phyloP scores from a whole-genome alignment of 352 stramenopile species.

The Globisporangium barbulae region DNA sequence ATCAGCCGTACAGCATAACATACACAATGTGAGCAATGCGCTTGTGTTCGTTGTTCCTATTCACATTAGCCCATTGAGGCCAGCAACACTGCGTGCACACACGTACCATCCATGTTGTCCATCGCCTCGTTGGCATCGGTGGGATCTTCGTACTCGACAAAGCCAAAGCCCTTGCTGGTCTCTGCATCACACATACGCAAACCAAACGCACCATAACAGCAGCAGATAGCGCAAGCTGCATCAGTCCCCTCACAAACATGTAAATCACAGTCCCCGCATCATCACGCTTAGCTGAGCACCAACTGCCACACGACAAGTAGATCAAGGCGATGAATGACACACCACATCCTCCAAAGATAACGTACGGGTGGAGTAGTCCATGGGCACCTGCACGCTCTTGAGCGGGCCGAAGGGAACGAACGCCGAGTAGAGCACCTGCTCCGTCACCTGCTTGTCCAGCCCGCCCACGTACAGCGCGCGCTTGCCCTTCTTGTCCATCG shows the following conservation, averaged over 20 bases:
- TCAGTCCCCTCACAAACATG: not conserved
- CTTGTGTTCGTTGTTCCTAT: too few relatives aligned
- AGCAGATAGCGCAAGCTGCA: not conserved
- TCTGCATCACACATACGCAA: constrained; percentile 27
- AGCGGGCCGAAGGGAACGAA: constrained; percentile 84
- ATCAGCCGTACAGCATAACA: too few relatives aligned
- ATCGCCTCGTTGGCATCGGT: constrained; percentile 89
- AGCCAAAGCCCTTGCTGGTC: constrained; percentile 90
- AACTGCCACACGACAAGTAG: not conserved
- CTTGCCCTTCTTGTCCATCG: constrained; percentile 52
- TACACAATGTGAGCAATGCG: not conserved
- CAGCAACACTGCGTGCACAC: constrained; percentile 7
- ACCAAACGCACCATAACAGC: not conserved
- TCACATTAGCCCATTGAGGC: too few relatives aligned
- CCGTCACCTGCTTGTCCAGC: constrained; percentile 85
- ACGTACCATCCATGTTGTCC: constrained; percentile 95
- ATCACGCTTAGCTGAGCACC: not conserved
- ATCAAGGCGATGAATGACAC: not conserved
- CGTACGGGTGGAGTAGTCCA: constrained; percentile 72
- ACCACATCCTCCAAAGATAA: not conserved
- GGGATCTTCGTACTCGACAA: constrained; percentile 92
- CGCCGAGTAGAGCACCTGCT: constrained; percentile 82
- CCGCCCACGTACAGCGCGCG: constrained; percentile 89
- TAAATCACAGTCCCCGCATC: not conserved
- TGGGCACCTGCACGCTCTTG: constrained; percentile 75